phyloP scores from a whole-genome alignment of 106 monocot species.

The Cymbidium sinense region DNA sequence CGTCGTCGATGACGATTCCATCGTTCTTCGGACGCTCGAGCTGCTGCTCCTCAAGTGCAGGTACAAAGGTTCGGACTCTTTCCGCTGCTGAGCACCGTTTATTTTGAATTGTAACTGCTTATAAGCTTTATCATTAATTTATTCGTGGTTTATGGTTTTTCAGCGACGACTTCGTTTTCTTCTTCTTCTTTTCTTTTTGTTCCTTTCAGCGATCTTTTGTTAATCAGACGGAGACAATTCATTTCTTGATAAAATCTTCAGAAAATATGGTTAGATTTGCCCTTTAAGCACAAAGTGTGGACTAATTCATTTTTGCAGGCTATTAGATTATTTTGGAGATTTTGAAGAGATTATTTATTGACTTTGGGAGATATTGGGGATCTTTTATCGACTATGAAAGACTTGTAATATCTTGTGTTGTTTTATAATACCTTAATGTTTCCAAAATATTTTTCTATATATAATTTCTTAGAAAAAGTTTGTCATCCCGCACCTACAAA shows the following conservation, averaged over 20 bases:
- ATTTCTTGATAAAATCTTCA: background rate
- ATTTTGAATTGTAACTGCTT: background rate
- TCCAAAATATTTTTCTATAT: no score
- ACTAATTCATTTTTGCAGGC: background rate
- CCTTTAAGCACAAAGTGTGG: background rate
- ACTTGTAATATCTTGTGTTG: no score
- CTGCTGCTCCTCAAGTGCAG: background rate
- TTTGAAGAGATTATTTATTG: no score
- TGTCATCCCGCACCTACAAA: no score
- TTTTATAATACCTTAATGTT: no score
- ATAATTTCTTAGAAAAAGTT: no score
- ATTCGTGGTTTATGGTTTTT: no score
- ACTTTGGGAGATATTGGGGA: no score
- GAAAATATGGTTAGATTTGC: background rate
- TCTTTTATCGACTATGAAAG: no score
- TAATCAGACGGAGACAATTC: background rate
- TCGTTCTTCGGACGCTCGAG: conserved; percentile 1
- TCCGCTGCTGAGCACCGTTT: background rate
- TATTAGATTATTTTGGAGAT: no score
- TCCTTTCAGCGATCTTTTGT: background rate
- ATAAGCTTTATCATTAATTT: background rate
- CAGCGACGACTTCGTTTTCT: no score
- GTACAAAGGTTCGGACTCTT: conserved; percentile 6
- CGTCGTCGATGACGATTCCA: conserved; percentile 1
- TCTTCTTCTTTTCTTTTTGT: no score